Evolutionary conservation across 768 basidiomycete species (phyloP).

Genomic region (Russula sp.): DNA sequence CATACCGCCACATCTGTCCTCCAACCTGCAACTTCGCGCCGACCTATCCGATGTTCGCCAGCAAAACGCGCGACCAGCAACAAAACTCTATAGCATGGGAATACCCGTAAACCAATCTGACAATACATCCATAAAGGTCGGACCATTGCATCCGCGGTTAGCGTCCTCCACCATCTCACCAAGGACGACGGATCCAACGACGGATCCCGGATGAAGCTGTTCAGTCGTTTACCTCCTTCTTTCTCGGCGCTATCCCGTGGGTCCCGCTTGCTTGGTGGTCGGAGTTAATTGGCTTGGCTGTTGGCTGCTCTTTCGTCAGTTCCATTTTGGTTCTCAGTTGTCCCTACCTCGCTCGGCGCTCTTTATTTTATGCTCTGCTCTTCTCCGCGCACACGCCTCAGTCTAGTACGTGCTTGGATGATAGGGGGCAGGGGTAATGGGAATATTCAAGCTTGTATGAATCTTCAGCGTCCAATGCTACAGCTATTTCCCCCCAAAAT

Average conservation of each 20-base stretch:
- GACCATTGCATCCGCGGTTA: conserved; percentile 6
- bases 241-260: neutral
- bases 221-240: neutral
- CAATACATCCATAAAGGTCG: neutral
- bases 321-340: neutral
- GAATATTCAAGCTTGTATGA: neutral
- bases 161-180: conserved; percentile 5
- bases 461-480: neutral
- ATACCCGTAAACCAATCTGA: neutral
- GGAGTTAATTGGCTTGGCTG: neutral
- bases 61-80: neutral
- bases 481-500: neutral
- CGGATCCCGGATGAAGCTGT: neutral
- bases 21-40: conserved; percentile 10
- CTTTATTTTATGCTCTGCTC: neutral
- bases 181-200: neutral
- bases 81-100: conserved; percentile 5
- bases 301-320: neutral
- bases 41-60: conserved; percentile 23
- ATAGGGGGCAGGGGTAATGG: conserved; percentile 7
- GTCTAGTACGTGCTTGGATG: conserved; percentile 2
- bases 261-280: neutral
- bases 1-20: conserved; percentile 1
- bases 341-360: neutral
- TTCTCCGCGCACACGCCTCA: neutral